Evolutionary conservation across 768 basidiomycete genomes (phyloP), one percentile per base, ranked within the genome.

Genomic region (Hemileccinum impolitum): DNA sequence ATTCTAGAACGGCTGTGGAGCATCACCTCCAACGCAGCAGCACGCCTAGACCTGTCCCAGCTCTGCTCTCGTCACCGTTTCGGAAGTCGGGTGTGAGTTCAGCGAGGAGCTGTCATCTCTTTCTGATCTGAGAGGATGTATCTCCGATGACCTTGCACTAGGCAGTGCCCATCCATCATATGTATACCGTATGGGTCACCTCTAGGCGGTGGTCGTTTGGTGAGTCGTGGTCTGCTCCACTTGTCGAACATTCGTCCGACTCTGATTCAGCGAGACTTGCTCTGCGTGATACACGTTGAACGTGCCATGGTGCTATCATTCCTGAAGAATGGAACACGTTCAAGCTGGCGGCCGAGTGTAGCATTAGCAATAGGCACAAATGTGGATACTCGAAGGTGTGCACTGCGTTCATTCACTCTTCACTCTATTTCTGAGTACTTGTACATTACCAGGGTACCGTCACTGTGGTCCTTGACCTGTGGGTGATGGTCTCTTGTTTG

Each of bases 51-150:
- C 86, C 13, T 90, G 92, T 66, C 87, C 87, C 17, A 88, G 92
- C 67, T 73, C 94, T 15, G 88, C 28, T 91, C 94, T 70, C 77
- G 86, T 48, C 75, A 93, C 35, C 81, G 90, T 36, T 75, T 95
- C 21, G 92, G 92, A 40, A 91, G 91, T 93, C 36, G 89, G 92
- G 58, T 92, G 84, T 59, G 92, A 95, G 63, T 93, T 77, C 70
- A 84, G 87, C 53, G 88, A 90, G 68, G 90, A 31, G 37, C 64
- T 82, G 80, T 3, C 84, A 83, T 8, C 67, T 94, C 18, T 93
- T 69, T 73, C 84, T 35, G 90, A 95, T 71, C 90, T 91, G 15
- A 70, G 85, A 62, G 89, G 81, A 76, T 1, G 32, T n/a, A 31
- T 51, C 50, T 51, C 55, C 53, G 43, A 45, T 28, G 50, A 43